Percentiles rank a stretch among this genome's conserved stretches.
These are phyloP conservation scores for Aegilops longissima DNA, from an alignment of 176 grass and related monocot species.

Conservation along the genomic window DNA sequence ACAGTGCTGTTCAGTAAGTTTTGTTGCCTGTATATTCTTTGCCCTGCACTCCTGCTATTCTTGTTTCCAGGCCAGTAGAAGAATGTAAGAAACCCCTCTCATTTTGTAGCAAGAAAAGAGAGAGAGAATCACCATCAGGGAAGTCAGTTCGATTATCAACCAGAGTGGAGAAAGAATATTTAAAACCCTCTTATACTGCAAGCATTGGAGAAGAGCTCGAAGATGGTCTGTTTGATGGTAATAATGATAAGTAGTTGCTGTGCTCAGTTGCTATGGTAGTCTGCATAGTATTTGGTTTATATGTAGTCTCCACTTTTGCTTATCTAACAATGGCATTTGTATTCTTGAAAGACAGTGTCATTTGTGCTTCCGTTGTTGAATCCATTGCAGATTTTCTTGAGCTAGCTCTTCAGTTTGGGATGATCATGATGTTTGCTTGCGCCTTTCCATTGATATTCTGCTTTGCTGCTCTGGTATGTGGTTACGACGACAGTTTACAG, in stretches of 20 bases:
- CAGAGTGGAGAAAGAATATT: conserved; percentile 95
- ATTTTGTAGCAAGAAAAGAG: conserved; percentile 90
- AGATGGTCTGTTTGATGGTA: conserved; percentile 99
- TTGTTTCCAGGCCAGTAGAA: not conserved
- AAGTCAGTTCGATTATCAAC: conserved; percentile 66
- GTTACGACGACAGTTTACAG: not conserved
- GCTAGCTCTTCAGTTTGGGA: conserved; percentile 94
- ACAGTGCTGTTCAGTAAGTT: conserved; percentile 94
- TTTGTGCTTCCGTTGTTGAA: conserved; percentile 32
- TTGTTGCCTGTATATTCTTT: not conserved
- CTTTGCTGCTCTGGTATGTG: conserved; percentile 83
- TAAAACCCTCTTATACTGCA: conserved; percentile 85
- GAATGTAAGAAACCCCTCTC: conserved; percentile 12
- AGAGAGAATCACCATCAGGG: conserved; percentile 66
- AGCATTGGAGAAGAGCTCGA: conserved; percentile 90
- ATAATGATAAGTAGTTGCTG: conserved; percentile 27
- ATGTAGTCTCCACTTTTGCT: not conserved
- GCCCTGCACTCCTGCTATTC: conserved; percentile 27
- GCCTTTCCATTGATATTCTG: conserved; percentile 96
- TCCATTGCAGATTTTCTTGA: conserved; percentile 77
- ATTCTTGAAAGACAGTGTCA: not conserved
- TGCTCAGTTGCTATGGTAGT: conserved; percentile 20
- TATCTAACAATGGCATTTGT: not conserved
- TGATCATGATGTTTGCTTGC: conserved; percentile 99
- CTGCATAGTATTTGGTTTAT: conserved; percentile 7